Evolutionary conservation across 345 rosid genomes (phyloP).

Genomic region (Isatis tinctoria): DNA sequence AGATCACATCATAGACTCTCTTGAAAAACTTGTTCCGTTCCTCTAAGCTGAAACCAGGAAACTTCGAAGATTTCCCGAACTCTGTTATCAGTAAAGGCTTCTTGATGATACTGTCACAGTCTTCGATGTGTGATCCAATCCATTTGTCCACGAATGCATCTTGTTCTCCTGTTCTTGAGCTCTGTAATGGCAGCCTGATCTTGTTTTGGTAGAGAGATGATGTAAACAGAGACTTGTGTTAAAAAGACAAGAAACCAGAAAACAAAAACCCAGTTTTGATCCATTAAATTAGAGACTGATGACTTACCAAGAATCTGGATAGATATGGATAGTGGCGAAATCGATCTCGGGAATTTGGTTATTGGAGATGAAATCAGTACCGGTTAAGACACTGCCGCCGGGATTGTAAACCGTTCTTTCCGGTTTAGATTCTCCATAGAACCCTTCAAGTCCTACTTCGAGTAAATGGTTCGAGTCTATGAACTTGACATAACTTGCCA

Average conservation of each 20-base stretch:
- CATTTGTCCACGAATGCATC: constrained; percentile 46
- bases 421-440: constrained; percentile 56
- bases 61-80: constrained; percentile 56
- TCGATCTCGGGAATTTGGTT: constrained; percentile 55
- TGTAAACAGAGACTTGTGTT: background rate
- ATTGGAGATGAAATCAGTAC: constrained; percentile 68
- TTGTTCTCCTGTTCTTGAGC: constrained; percentile 38
- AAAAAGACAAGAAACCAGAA: background rate
- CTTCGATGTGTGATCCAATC: constrained; percentile 47
- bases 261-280: background rate
- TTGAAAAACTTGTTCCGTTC: constrained; percentile 48
- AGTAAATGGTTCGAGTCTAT: constrained; percentile 57
- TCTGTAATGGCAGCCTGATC: constrained; percentile 49
- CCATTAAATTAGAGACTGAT: background rate
- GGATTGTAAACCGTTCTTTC: constrained; percentile 51
- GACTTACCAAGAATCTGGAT: constrained; percentile 71
- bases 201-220: constrained; percentile 5
- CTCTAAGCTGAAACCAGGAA: constrained; percentile 39
- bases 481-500: constrained; percentile 64
- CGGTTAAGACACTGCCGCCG: constrained; percentile 7
- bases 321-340: constrained; percentile 69
- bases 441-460: constrained; percentile 84
- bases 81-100: constrained; percentile 63
- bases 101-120: constrained; percentile 37
- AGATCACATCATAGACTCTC: constrained; percentile 42